A percentile compares a stretch with the other conserved stretches of the same genome.
phyloP scores from a whole-genome alignment of 2,329 filamentous ascomycete species.

The Aspergillus fijiensis region DNA sequence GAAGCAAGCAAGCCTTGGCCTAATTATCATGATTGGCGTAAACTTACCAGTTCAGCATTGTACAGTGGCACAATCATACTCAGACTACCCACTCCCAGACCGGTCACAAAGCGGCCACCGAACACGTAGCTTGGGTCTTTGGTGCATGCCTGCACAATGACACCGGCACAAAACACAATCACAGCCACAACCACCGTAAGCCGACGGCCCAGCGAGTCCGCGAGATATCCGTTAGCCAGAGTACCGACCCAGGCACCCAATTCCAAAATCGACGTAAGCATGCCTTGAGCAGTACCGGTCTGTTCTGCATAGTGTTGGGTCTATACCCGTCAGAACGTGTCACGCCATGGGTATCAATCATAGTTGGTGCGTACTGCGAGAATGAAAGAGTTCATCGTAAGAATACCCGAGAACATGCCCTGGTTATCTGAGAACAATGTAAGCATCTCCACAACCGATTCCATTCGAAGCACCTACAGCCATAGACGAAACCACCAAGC shows the following conservation, averaged over 20 bases:
- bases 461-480: conserved; percentile 45
- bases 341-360: neutral
- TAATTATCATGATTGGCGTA: neutral
- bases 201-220: conserved; percentile 37
- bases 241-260: conserved; percentile 42
- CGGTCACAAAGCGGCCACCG: conserved; percentile 43
- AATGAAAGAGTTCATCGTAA: conserved; percentile 52
- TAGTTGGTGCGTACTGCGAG: conserved; percentile 43
- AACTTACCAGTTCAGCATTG: conserved; percentile 34
- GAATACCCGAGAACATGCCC: conserved; percentile 71
- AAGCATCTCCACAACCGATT: neutral
- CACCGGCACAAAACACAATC: conserved; percentile 38
- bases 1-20: too few species aligned
- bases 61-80: conserved; percentile 46
- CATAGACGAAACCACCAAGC: conserved; percentile 58
- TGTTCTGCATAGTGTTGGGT: conserved; percentile 29
- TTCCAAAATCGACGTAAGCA: conserved; percentile 43
- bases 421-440: conserved; percentile 56
- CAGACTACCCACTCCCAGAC: conserved; percentile 44
- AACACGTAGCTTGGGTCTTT: conserved; percentile 33
- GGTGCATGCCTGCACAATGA: conserved; percentile 39
- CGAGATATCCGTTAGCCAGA: conserved; percentile 38
- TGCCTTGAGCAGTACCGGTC: conserved; percentile 31
- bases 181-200: conserved; percentile 35
- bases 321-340: conserved; percentile 11